Evolutionary conservation across 2,329 filamentous ascomycete genomes (phyloP), one percentile per base, ranked within the genome.

Genomic region (Alternaria alternata): DNA sequence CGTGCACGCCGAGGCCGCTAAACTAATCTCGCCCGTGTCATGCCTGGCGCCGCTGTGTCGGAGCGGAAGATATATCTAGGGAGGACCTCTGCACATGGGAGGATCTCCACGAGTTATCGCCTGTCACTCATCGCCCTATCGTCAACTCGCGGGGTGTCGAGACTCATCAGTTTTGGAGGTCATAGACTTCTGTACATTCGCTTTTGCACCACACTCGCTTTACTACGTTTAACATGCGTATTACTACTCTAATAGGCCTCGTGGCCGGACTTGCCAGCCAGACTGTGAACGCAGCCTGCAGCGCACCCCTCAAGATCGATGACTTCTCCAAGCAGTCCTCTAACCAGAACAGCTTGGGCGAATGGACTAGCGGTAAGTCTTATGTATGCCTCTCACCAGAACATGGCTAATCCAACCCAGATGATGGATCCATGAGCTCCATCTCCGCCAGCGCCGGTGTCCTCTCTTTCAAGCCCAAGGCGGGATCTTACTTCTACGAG

Each of bases 401-500:
- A 9, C 2, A 30, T n/a, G 20, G 11, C 69, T 72, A 48, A 73
- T 52, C 48, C 20, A 14, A 5, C 34, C 1, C 61, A 86, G 84
- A 86, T 64, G 85, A 87, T 75, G 80, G 76, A 14, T 78, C 79
- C 58, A 85, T 84, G 78, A 76, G 75, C 63, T 72, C 81, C 69
- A 70, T 83, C 70, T 77, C 75, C 44, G 80, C 77, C 34, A 75
- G 75, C 14, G 75, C 75, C 14, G 81, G 81, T 47, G 80, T 82
- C 30, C 79, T 86, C 22, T 80, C 79, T 7, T 84, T 87, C 73
- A 82, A 80, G n/a, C 82, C 83, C 32, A 83, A 81, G 61, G 67
- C 77, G 16, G 68, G 65, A 26, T 82, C 83, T 12, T 87, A 87
- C 75, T 86, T 85, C 63, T 86, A 86, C 67, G 84, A 85, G 70